These are phyloP conservation scores for Marasmius tenuissimus DNA, from an alignment of 1,284 basidiomycete species.

Conservation along the genomic window DNA sequence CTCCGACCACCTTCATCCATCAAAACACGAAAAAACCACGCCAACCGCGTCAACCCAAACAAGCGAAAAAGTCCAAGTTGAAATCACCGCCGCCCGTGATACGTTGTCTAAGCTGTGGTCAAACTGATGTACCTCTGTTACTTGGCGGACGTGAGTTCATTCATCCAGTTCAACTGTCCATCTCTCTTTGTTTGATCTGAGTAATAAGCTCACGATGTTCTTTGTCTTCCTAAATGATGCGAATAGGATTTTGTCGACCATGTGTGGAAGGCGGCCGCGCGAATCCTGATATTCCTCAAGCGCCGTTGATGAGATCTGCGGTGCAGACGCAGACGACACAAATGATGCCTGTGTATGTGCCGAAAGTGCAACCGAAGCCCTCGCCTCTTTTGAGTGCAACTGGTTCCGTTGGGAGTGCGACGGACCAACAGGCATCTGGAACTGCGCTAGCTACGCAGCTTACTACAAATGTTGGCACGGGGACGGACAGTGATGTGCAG, in stretches of 20 bases:
- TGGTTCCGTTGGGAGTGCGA: background rate
- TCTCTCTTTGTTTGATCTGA: slow-evolving; percentile 8
- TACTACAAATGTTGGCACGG: background rate
- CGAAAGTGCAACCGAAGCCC: background rate
- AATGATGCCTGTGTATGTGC: background rate
- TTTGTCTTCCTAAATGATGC: background rate
- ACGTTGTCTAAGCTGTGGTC: slow-evolving; percentile 57
- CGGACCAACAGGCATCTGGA: background rate
- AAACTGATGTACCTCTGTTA: slow-evolving; percentile 69
- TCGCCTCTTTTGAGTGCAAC: background rate
- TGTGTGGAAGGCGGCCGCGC: slow-evolving; percentile 53
- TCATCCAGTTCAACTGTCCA: background rate
- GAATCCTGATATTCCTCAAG: slow-evolving; percentile 17
- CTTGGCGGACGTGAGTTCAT: slow-evolving; percentile 62
- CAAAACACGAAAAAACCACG: background rate
- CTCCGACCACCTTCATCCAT: background rate
- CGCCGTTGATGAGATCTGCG: background rate
- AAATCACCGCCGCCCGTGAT: slow-evolving; percentile 37
- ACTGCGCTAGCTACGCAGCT: background rate
- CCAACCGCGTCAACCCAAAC: slow-evolving; percentile 1
- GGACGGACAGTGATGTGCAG: background rate
- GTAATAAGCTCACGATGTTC: background rate
- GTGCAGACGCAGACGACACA: background rate
- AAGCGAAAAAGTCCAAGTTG: slow-evolving; percentile 28
- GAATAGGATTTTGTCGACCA: slow-evolving; percentile 54